Percentiles rank a stretch among this genome's conserved stretches.
Conservation (phyloP, 139 green algal genomes). For the Pleodorina starrii region DNA sequence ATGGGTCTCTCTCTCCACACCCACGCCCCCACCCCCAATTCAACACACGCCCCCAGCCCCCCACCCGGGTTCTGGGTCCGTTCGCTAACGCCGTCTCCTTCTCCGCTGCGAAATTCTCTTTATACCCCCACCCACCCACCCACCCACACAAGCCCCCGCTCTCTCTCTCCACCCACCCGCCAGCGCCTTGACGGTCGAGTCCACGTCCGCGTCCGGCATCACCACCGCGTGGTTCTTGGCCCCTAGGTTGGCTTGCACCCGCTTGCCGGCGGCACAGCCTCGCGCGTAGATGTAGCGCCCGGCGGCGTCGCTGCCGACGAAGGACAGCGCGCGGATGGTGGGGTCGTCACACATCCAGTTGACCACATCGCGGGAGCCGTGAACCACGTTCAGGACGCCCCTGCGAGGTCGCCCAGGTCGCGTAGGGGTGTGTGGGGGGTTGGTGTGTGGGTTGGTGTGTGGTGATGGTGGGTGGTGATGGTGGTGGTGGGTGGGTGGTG, state of each 20-base stretch:
- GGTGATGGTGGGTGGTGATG: background rate
- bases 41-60: too few species aligned
- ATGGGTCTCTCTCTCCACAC: too few species aligned
- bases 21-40: too few species aligned
- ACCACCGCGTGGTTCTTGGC: slow-evolving; percentile 99
- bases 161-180: slow-evolving; percentile 39
- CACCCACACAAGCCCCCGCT: background rate
- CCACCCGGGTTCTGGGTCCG: too few species aligned
- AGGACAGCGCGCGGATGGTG: slow-evolving; percentile 92
- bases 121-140: background rate
- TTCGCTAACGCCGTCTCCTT: too few species aligned
- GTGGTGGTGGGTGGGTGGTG: too few species aligned
- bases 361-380: slow-evolving; percentile 90
- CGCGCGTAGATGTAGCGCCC: slow-evolving; percentile 91
- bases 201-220: slow-evolving; percentile 92
- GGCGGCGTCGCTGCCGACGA: slow-evolving; percentile 92
- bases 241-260: slow-evolving; percentile 94
- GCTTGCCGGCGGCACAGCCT: slow-evolving; percentile 86
- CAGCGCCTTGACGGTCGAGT: slow-evolving; percentile 84
- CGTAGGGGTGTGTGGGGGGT: too few species aligned
- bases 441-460: background rate
- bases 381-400: slow-evolving; percentile 88
- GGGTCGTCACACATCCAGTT: slow-evolving; percentile 94
- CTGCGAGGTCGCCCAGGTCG: too few species aligned
- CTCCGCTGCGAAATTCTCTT: too few species aligned